phyloP scores from a whole-genome alignment of 352 stramenopile species.

The Sclerospora graminicola region DNA sequence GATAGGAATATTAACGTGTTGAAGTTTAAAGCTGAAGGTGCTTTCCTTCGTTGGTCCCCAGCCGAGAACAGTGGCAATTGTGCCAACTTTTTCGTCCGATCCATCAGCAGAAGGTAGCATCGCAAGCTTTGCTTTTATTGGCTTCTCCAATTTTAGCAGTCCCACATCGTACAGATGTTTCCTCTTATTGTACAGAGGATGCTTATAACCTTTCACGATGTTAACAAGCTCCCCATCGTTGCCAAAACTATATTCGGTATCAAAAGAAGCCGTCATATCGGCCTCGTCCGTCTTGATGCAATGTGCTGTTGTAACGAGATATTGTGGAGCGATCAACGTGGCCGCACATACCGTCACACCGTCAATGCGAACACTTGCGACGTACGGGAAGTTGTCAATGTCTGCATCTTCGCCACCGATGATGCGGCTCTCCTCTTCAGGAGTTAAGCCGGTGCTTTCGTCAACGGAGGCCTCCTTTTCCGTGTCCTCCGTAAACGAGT shows the following conservation, averaged over 20 bases:
- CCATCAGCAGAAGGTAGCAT: constrained; percentile 29
- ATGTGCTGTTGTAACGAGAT: constrained; percentile 60
- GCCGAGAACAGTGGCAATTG: constrained; percentile 37
- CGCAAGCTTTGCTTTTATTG: constrained; percentile 23
- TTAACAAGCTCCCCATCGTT: constrained; percentile 13
- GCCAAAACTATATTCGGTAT: constrained; percentile 14
- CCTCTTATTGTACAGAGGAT: constrained; percentile 20
- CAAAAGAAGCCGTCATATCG: constrained; percentile 17
- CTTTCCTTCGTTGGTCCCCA: constrained; percentile 43
- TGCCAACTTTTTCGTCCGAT: constrained; percentile 37
- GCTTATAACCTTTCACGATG: constrained; percentile 15
- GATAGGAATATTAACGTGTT: constrained; percentile 39
- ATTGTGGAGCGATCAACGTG: constrained; percentile 45
- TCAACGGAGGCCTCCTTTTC: neutral
- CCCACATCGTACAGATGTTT: constrained; percentile 32
- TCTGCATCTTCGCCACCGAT: constrained; percentile 5
- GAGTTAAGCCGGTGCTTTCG: constrained; percentile 14
- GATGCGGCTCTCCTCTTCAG: constrained; percentile 21
- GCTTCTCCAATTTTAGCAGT: constrained; percentile 38
- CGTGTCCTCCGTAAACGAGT: constrained; percentile 8
- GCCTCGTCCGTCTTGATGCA: constrained; percentile 37
- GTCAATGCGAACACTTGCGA: constrained; percentile 42
- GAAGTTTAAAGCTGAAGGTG: constrained; percentile 24
- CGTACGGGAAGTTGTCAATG: constrained; percentile 35
- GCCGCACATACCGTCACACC: constrained; percentile 44